A percentile compares a stretch with the other conserved stretches of the same genome.
Evolutionary conservation across 2,329 filamentous ascomycete species (phyloP).

Genomic region (Pyricularia pennisetigena): DNA sequence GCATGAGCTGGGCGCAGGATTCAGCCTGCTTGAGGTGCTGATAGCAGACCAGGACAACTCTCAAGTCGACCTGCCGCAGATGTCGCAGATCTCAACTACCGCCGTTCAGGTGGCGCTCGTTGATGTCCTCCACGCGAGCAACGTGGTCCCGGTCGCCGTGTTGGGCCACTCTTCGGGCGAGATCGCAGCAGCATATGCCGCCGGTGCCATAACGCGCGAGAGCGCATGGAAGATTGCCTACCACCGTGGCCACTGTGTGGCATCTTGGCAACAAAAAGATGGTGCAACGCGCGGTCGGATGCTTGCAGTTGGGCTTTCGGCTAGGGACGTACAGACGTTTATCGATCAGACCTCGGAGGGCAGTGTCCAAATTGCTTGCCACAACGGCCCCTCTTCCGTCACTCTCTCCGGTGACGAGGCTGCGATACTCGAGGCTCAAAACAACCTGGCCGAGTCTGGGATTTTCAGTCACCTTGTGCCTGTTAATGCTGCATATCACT

Average conservation of each 20-base stretch:
- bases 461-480: slow-evolving; percentile 9
- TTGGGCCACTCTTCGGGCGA: slow-evolving; percentile 26
- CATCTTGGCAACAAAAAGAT: slow-evolving; percentile 11
- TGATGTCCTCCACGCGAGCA: slow-evolving; percentile 18
- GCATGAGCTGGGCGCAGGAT: slow-evolving; percentile 11
- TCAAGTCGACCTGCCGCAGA: slow-evolving; percentile 16
- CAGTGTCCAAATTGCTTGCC: slow-evolving; percentile 18
- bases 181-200: slow-evolving; percentile 25
- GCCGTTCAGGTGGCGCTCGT: slow-evolving; percentile 25
- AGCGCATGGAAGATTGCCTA: slow-evolving; percentile 23
- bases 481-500: slow-evolving; percentile 20
- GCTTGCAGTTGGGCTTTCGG: slow-evolving; percentile 32
- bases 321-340: slow-evolving; percentile 22
- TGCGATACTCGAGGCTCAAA: slow-evolving; percentile 6
- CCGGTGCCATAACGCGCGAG: slow-evolving; percentile 14
- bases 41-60: slow-evolving; percentile 6
- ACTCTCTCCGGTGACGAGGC: slow-evolving; percentile 21
- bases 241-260: slow-evolving; percentile 19
- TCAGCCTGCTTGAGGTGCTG: slow-evolving; percentile 14
- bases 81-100: slow-evolving; percentile 20
- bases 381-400: slow-evolving; percentile 23
- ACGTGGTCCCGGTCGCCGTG: slow-evolving; percentile 16
- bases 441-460: slow-evolving; percentile 7
- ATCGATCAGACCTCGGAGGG: slow-evolving; percentile 12
- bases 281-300: slow-evolving; percentile 26